Evolutionary conservation across 2,329 filamentous ascomycete genomes (phyloP), one percentile per base, ranked within the genome.

Genomic region (Penicillium freii): DNA sequence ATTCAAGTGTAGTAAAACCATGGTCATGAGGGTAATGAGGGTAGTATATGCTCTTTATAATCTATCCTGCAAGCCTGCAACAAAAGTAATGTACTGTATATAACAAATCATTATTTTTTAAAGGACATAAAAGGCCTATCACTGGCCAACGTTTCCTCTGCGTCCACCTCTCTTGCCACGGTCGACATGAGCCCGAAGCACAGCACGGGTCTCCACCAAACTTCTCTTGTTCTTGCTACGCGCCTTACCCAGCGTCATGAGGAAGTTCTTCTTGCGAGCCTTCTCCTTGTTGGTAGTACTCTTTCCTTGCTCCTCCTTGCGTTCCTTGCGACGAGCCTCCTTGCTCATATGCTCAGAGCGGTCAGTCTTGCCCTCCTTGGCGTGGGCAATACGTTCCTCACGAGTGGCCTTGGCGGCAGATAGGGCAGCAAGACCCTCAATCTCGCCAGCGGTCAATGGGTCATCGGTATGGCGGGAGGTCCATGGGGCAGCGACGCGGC

Each of bases 271-370:
- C 83, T 91, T 91, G 66, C 93, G 82, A 42, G 90, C 86, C 85
- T 99, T 99, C 81, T 99, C 94, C 79, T 90, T 90, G 78, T 99
- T 99, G 64, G 93, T 97, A 38, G 91, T 92, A 73, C 90, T 96
- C 86, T 97, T 97, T 69, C 94, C 94, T 77, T 92, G 85, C 2
- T 86, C 83, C 68, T 88, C 86, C 84, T 96, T 96, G 82, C 92
- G 91, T 73, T 91, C 86, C 81, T 91, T 91, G 69, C 90, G 83
- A 71, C 90, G 87, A 17, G 92, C 92, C 62, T 91, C 87, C 53
- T 90, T 94, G 62, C 86, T 90, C 80, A 93, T 92, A 79, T 96
- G 92, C 73, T 94, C 87, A 50, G 85, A 81, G 31, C 88, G 85
- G 44, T 87, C 85, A 0, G 88, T 87, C 77, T 92, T 91, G 71